These are phyloP conservation scores for Candida glucosophila DNA, from an alignment of 1,139 yeast genomes.

Conservation along the genomic window DNA sequence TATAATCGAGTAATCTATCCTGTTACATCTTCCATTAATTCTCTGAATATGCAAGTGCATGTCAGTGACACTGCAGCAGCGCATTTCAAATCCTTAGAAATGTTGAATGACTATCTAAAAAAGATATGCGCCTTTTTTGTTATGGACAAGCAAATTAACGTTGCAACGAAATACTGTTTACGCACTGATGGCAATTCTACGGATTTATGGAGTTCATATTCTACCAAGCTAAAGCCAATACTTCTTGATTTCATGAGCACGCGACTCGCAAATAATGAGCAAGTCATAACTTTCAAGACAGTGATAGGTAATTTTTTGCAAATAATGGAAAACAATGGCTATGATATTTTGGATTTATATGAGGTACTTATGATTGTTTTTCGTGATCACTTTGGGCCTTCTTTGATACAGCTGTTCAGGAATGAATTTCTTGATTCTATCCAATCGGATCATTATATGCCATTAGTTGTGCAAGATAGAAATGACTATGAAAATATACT, in stretches of 20 bases:
- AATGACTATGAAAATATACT: constrained; percentile 56
- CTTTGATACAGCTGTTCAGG: constrained; percentile 49
- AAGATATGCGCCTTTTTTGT: constrained; percentile 72
- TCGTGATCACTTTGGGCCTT: constrained; percentile 49
- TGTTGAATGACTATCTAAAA: constrained; percentile 46
- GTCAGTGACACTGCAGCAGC: constrained; percentile 5
- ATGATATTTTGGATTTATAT: constrained; percentile 53
- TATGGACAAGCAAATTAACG: constrained; percentile 59
- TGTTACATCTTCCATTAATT: constrained; percentile 27
- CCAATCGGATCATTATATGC: constrained; percentile 83
- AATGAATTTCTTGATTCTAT: constrained; percentile 54
- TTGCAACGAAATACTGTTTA: constrained; percentile 47
- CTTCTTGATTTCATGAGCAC: constrained; percentile 27
- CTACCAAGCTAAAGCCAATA: constrained; percentile 51
- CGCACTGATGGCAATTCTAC: constrained; percentile 51
- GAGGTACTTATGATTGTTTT: constrained; percentile 54
- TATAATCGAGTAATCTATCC: constrained; percentile 70
- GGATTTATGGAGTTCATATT: constrained; percentile 72
- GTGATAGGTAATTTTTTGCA: constrained; percentile 68
- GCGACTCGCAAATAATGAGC: constrained; percentile 22
- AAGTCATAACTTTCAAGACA: constrained; percentile 35
- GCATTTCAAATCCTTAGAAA: constrained; percentile 13
- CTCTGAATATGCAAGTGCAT: constrained; percentile 6
- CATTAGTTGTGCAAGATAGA: constrained; percentile 57
- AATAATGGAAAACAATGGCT: constrained; percentile 65